Percentiles rank a stretch among this genome's conserved stretches.
Conservation (phyloP, 495 filamentous ascomycete species). For the Daldinia caldariorum region DNA sequence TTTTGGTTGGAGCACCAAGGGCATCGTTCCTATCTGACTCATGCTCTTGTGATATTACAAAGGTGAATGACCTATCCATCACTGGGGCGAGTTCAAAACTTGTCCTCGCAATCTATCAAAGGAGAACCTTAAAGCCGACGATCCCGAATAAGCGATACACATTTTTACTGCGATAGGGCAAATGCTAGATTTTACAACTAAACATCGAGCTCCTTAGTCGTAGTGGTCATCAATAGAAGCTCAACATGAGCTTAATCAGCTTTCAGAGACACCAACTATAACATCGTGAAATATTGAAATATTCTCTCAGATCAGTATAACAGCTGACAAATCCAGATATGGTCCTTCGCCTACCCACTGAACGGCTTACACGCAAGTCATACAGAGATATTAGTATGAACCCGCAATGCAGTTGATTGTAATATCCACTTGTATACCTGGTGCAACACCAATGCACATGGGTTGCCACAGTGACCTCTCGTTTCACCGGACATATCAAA, state of each 20-base stretch:
- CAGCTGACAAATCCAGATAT: conserved; percentile 35
- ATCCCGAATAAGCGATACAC: conserved; percentile 18
- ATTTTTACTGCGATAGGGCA: conserved; percentile 20
- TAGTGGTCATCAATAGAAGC: conserved; percentile 20
- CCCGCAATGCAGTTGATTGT: conserved; percentile 6
- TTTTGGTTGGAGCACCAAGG: conserved; percentile 3
- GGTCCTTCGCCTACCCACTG: conserved; percentile 11
- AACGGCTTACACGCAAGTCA: conserved; percentile 18
- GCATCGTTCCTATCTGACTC: conserved; percentile 31
- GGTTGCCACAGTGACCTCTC: background rate
- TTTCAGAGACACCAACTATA: conserved; percentile 14
- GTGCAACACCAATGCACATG: conserved; percentile 11
- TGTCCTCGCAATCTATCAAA: background rate
- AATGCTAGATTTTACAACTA: conserved; percentile 23
- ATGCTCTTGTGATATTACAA: conserved; percentile 26
- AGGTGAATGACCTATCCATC: conserved; percentile 4
- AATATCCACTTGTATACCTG: conserved; percentile 4
- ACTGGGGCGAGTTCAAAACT: background rate
- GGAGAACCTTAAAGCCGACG: conserved; percentile 10
- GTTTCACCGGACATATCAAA: background rate
- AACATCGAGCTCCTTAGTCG: conserved; percentile 10
- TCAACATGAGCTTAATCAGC: conserved; percentile 40
- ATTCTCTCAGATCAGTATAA: conserved; percentile 5
- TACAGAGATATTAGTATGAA: conserved; percentile 18
- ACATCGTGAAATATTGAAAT: conserved; percentile 12